These are phyloP conservation scores for Ganoderma lucidum DNA, from an alignment of 1,284 basidiomycete genomes.

Conservation along the genomic window DNA sequence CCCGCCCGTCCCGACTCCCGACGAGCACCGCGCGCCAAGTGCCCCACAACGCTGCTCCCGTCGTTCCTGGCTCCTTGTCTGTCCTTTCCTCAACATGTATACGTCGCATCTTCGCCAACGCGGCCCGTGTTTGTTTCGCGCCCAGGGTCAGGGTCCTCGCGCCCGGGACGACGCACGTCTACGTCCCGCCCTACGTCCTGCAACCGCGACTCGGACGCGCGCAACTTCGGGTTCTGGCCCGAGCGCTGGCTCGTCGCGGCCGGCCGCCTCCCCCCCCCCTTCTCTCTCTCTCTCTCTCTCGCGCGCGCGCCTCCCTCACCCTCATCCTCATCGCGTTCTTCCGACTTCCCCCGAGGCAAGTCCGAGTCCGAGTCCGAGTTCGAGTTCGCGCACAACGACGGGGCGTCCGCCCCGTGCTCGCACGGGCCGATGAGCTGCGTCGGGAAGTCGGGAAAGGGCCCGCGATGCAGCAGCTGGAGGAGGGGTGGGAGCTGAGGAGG, in stretches of 20 bases:
- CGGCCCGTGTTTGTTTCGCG: neutral
- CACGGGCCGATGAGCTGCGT: slow-evolving; percentile 42
- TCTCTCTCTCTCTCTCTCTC: neutral
- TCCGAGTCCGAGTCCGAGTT: slow-evolving; percentile 8
- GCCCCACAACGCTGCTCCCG: slow-evolving; percentile 15
- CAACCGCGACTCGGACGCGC: slow-evolving; percentile 16
- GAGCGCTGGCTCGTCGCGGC: slow-evolving; percentile 17
- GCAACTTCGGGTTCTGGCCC: slow-evolving; percentile 19
- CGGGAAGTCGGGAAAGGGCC: slow-evolving; percentile 41
- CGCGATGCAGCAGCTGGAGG: slow-evolving; percentile 35
- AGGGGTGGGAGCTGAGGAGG: slow-evolving; percentile 29
- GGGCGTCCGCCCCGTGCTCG: slow-evolving; percentile 42
- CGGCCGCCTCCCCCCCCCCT: neutral
- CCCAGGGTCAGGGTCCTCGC: neutral
- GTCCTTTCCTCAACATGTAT: neutral
- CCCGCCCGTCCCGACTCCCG: slow-evolving; percentile 58
- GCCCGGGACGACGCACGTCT: slow-evolving; percentile 5
- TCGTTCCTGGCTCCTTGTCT: slow-evolving; percentile 36
- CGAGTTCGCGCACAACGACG: slow-evolving; percentile 31
- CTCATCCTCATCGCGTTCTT: too few relatives aligned
- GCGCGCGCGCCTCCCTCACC: too few relatives aligned
- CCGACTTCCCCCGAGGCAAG: neutral
- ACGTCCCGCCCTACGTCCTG: slow-evolving; percentile 1
- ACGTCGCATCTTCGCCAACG: neutral
- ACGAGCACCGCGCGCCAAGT: slow-evolving; percentile 45